A percentile compares a stretch with the other conserved stretches of the same genome.
Evolutionary conservation across 495 filamentous ascomycete genomes (phyloP).

Genomic region (Usnea hakonensis): DNA sequence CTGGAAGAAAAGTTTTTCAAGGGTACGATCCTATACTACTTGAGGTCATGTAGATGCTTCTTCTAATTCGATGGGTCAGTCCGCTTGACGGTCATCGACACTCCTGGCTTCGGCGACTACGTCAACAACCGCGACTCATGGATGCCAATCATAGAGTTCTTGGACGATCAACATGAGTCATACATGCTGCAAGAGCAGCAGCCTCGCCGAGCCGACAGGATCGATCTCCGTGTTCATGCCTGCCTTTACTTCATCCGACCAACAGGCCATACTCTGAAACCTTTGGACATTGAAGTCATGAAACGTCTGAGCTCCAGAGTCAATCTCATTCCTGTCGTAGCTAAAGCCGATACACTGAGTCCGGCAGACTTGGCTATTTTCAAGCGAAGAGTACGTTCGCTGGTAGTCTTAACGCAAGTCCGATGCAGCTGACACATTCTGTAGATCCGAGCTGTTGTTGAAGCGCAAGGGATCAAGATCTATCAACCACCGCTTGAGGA

Average conservation of each 20-base stretch:
- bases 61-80: constrained; percentile 47
- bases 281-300: constrained; percentile 98
- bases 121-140: constrained; percentile 99
- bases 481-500: constrained; percentile 96
- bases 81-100: constrained; percentile 96
- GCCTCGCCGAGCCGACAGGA: constrained; percentile 93
- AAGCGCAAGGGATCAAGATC: constrained; percentile 98
- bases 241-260: constrained; percentile 99
- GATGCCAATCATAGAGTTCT: constrained; percentile 99
- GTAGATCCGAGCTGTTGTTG: constrained; percentile 88
- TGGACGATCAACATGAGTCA: constrained; percentile 99
- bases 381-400: constrained; percentile 71
- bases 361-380: constrained; percentile 83
- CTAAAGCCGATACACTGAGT: constrained; percentile 96
- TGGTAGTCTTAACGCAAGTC: background rate
- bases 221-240: constrained; percentile 96
- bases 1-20: constrained; percentile 99
- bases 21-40: constrained; percentile 46
- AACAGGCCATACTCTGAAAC: constrained; percentile 96
- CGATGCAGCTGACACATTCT: constrained; percentile 24
- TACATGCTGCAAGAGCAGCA: constrained; percentile 99
- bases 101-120: constrained; percentile 97
- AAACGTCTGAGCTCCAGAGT: constrained; percentile 95
- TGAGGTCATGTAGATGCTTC: constrained; percentile 18
- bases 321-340: constrained; percentile 95